Evolutionary conservation across 345 rosid genomes (phyloP).

Genomic region (Aquilaria yunnanensis): DNA sequence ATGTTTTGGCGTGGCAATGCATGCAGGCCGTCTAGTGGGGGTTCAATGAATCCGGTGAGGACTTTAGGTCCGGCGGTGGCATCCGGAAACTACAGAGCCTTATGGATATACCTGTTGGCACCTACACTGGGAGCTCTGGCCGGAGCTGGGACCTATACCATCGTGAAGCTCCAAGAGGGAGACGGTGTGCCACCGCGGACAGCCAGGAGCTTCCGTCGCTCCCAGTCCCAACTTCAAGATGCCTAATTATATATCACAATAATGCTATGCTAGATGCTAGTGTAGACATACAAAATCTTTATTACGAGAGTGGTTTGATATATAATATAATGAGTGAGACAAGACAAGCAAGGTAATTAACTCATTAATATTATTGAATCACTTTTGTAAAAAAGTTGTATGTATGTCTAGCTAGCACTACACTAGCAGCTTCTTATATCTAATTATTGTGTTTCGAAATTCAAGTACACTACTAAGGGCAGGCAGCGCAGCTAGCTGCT

Average conservation of each 20-base stretch:
- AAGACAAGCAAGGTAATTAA: too few relatives aligned
- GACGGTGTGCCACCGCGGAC: conserved; percentile 51
- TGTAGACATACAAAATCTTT: too few relatives aligned
- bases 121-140: conserved; percentile 82
- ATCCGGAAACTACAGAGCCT: conserved; percentile 65
- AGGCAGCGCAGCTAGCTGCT: too few relatives aligned
- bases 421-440: too few relatives aligned
- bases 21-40: conserved; percentile 80
- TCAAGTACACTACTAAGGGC: too few relatives aligned
- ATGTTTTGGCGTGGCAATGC: too few relatives aligned
- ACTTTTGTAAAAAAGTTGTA: too few relatives aligned
- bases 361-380: too few relatives aligned
- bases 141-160: conserved; percentile 72
- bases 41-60: conserved; percentile 75
- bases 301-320: too few relatives aligned
- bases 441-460: too few relatives aligned
- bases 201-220: conserved; percentile 86
- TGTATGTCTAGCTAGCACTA: too few relatives aligned
- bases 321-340: too few relatives aligned
- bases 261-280: not conserved
- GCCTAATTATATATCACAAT: not conserved
- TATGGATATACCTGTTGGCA: conserved; percentile 84
- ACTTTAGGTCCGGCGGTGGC: conserved; percentile 96
- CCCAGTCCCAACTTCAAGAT: conserved; percentile 2
- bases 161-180: conserved; percentile 63